Evolutionary conservation across 352 stramenopile species (phyloP).

Genomic region (Globisporangium canariense): DNA sequence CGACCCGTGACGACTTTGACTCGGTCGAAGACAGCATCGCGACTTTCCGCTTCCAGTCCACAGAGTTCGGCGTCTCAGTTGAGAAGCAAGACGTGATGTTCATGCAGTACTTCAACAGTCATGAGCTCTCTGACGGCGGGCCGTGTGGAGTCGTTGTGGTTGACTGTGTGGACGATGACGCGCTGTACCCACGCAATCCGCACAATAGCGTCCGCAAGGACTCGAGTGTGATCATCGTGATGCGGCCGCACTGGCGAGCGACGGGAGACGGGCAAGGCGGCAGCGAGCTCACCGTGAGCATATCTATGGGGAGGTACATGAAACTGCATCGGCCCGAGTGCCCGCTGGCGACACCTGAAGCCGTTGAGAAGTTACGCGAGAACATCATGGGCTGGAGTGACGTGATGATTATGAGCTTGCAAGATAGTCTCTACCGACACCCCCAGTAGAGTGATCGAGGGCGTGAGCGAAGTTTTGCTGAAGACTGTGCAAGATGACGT

Average conservation of each 20-base stretch:
- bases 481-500: no score
- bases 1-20: constrained; percentile 22
- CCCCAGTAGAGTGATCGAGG: not conserved
- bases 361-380: constrained; percentile 20
- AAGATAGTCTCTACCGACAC: constrained; percentile 8
- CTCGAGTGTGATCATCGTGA: not conserved
- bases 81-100: not conserved
- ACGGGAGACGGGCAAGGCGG: constrained; percentile 6
- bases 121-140: not conserved
- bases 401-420: constrained; percentile 25
- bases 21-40: constrained; percentile 22
- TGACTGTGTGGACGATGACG: not conserved
- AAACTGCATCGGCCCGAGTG: constrained; percentile 23
- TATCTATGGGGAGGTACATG: constrained; percentile 24
- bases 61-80: constrained; percentile 20
- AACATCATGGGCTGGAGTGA: constrained; percentile 18
- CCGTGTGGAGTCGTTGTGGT: not conserved
- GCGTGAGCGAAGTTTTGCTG: no score
- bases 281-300: constrained; percentile 25
- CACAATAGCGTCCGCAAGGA: not conserved
- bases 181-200: not conserved
- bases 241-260: constrained; percentile 28
- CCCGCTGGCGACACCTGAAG: constrained; percentile 17
- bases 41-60: constrained; percentile 33
- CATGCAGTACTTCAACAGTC: not conserved